Evolutionary conservation across 2,329 filamentous ascomycete genomes (phyloP).

Genomic region (Sclerotinia borealis): DNA sequence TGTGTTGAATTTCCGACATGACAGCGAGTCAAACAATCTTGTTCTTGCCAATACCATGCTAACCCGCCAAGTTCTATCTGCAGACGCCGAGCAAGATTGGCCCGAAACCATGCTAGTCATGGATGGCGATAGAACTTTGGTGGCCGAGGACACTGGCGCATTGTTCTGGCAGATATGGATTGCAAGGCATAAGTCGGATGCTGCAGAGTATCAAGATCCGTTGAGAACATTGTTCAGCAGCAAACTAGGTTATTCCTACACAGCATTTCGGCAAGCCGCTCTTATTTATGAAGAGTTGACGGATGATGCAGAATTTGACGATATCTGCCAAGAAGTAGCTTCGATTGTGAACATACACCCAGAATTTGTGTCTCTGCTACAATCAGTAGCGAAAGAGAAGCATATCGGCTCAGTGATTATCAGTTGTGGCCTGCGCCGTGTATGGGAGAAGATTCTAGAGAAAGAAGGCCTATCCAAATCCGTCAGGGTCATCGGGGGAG

Average conservation of each 20-base stretch:
- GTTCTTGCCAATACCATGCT: too few species aligned
- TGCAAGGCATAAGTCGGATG: background rate
- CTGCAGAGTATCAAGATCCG: constrained; percentile 19
- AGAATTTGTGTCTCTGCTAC: constrained; percentile 43
- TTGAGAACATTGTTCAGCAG: constrained; percentile 43
- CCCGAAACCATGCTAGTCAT: constrained; percentile 46
- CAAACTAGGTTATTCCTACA: constrained; percentile 44
- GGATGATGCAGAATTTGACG: constrained; percentile 37
- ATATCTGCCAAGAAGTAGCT: constrained; percentile 41
- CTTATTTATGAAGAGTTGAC: constrained; percentile 45
- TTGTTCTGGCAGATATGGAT: constrained; percentile 42
- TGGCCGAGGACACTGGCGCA: constrained; percentile 42
- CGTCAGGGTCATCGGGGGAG: constrained; percentile 48
- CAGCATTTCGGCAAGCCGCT: constrained; percentile 48
- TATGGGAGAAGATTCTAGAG: constrained; percentile 52
- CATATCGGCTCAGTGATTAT: constrained; percentile 45
- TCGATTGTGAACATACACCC: constrained; percentile 38
- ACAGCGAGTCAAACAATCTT: too few species aligned
- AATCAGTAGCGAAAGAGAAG: constrained; percentile 24
- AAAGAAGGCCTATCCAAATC: constrained; percentile 35
- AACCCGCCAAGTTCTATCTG: too few species aligned
- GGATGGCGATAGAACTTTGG: constrained; percentile 53
- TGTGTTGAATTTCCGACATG: too few species aligned
- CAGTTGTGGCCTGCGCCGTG: constrained; percentile 45
- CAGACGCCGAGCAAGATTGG: too few species aligned